Conservation (phyloP, 2,329 filamentous ascomycete genomes). For the Trichoderma sp. region DNA sequence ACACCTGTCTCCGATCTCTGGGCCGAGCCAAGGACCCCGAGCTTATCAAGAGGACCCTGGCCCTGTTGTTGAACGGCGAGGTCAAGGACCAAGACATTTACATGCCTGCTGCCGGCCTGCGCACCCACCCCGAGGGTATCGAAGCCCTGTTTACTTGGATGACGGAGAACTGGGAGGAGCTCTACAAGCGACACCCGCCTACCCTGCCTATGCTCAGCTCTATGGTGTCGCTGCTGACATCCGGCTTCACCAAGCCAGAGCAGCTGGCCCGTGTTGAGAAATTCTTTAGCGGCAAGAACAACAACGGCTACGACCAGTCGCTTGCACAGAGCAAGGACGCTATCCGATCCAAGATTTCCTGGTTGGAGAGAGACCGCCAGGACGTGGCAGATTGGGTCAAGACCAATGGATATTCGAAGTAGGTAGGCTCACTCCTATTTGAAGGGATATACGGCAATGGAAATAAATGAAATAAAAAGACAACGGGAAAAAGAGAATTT, state of each 20-base stretch:
- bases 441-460: background rate
- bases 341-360: slow-evolving; percentile 68
- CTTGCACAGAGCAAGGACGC: slow-evolving; percentile 87
- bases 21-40: slow-evolving; percentile 75
- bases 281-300: slow-evolving; percentile 81
- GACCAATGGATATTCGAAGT: slow-evolving; percentile 24
- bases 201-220: slow-evolving; percentile 80
- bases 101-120: slow-evolving; percentile 76
- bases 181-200: slow-evolving; percentile 80
- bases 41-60: slow-evolving; percentile 78
- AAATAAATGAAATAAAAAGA: background rate
- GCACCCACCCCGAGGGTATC: slow-evolving; percentile 74
- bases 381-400: slow-evolving; percentile 29
- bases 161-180: slow-evolving; percentile 81
- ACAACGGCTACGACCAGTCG: slow-evolving; percentile 79
- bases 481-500: background rate
- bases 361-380: slow-evolving; percentile 27
- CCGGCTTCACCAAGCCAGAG: slow-evolving; percentile 72
- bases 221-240: slow-evolving; percentile 78
- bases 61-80: slow-evolving; percentile 70
- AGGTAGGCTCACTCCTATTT: background rate
- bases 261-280: slow-evolving; percentile 72
- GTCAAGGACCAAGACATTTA: slow-evolving; percentile 96
- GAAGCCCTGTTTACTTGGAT: slow-evolving; percentile 80
- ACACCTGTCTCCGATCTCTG: slow-evolving; percentile 80